Conservation (phyloP, 1,284 basidiomycete genomes). For the Cystobasidium sp. region DNA sequence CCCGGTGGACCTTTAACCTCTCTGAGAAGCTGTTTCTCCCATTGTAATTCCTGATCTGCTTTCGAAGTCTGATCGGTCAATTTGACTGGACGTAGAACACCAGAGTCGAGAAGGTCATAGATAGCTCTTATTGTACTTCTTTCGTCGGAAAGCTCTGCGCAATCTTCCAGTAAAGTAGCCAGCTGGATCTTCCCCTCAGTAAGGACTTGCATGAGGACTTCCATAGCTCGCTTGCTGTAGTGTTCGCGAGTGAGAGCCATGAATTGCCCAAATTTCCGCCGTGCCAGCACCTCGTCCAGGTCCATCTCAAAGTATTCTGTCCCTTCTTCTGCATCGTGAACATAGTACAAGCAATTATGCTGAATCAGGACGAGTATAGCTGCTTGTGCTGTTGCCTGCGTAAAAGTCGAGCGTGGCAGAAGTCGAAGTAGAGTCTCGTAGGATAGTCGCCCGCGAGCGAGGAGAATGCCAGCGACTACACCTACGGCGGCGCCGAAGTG, state of each 20-base stretch:
- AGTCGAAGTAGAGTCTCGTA: slow-evolving; percentile 66
- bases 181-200: slow-evolving; percentile 43
- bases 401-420: slow-evolving; percentile 68
- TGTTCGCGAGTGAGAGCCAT: slow-evolving; percentile 78
- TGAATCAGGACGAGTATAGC: slow-evolving; percentile 83
- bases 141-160: slow-evolving; percentile 16
- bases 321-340: slow-evolving; percentile 49
- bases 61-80: slow-evolving; percentile 20
- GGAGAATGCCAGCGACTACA: slow-evolving; percentile 78
- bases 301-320: slow-evolving; percentile 58
- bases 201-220: slow-evolving; percentile 23
- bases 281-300: slow-evolving; percentile 55
- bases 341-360: slow-evolving; percentile 68
- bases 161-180: slow-evolving; percentile 29
- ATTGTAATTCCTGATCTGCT: slow-evolving; percentile 38
- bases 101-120: slow-evolving; percentile 41
- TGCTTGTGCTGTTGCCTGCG: slow-evolving; percentile 71
- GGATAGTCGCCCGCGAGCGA: slow-evolving; percentile 80
- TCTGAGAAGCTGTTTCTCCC: slow-evolving; percentile 11
- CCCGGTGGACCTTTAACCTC: slow-evolving; percentile 15
- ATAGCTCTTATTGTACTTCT: slow-evolving; percentile 26
- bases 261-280: slow-evolving; percentile 60
- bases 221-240: slow-evolving; percentile 58
- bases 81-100: slow-evolving; percentile 31
- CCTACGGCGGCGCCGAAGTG: slow-evolving; percentile 79